These are phyloP conservation scores for Pythium phragmitis DNA, from an alignment of 352 stramenopile genomes.

Conservation along the genomic window DNA sequence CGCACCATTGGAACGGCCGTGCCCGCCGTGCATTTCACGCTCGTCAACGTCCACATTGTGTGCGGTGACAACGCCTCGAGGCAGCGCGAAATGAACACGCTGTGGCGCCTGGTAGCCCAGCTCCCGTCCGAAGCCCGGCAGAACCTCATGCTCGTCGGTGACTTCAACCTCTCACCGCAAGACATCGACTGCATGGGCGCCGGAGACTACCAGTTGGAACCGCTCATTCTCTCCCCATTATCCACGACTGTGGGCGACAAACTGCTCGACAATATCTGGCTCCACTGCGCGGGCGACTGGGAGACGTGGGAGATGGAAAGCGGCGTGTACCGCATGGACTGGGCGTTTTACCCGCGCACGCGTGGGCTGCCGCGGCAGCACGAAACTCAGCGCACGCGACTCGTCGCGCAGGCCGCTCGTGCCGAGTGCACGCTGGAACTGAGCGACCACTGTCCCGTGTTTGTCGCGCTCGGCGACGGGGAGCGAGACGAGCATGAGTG, in stretches of 20 bases:
- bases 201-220: conserved; percentile 19
- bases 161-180: conserved; percentile 66
- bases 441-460: conserved; percentile 69
- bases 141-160: conserved; percentile 53
- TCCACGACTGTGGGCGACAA: conserved; percentile 56
- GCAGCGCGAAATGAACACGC: conserved; percentile 19
- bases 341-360: conserved; percentile 48
- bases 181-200: conserved; percentile 33
- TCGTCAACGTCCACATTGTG: conserved; percentile 35
- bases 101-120: conserved; percentile 1
- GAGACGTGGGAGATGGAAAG: conserved; percentile 27
- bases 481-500: not conserved
- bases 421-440: conserved; percentile 50
- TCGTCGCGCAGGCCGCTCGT: conserved; percentile 31
- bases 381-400: conserved; percentile 9
- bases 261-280: conserved; percentile 73
- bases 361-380: conserved; percentile 23
- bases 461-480: conserved; percentile 34
- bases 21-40: conserved; percentile 35
- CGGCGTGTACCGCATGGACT: conserved; percentile 64
- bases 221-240: conserved; percentile 49
- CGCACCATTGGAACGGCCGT: conserved; percentile 15
- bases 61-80: conserved; percentile 8
- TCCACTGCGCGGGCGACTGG: conserved; percentile 25
- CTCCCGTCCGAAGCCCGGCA: not conserved